Base-by-base conservation (phyloP, 345 rosid species). In the Turnera subulata region DNA sequence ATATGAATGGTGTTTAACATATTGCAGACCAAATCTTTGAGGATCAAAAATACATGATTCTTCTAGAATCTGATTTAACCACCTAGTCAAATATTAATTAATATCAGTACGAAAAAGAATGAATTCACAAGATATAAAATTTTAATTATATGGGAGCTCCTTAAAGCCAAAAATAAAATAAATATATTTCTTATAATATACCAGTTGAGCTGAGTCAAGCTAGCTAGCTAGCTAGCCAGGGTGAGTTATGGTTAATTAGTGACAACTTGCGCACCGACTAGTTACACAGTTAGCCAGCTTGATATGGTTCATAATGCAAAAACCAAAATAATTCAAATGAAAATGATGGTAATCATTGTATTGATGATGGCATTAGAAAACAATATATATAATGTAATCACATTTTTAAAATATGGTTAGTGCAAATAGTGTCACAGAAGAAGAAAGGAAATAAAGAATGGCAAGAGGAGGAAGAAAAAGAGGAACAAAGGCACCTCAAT, bases 401-500 rank as follows among this genome's bases (percentile, higher is more conserved):
- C 35, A 32, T n/a, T 58, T 32, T 23, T 8, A 50, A 56, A 51
- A 52, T 48, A 55, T 16, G 43, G 62, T 53, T 51, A 59, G 78
- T 64, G 73, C 62, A 55, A 59, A 62, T 58, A 66, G 35, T 40
- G 71, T 58, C 40, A 53, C 24, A 22, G 18, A 15, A 26, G 46
- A 47, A 55, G 23, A 56, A 60, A 49, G 57, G 48, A 43, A 2
- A 59, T 21, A 40, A n/a, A 42, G 1, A 45, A 53, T 24, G 52
- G 52, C 50, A 64, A 62, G 52, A 63, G 8, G 47, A 55, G 45
- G 62, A 66, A 62, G 67, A 69, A 65, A 66, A 59, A 59, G 53
- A 62, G 55, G 52, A 72, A 65, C 50, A 68, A 72, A 73, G 70
- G 83, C 80, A 78, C 69, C 71, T 71, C 62, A 2, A 64, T 47